Conservation (phyloP, 495 filamentous ascomycete genomes). For the Mycothermus thermophilus region DNA sequence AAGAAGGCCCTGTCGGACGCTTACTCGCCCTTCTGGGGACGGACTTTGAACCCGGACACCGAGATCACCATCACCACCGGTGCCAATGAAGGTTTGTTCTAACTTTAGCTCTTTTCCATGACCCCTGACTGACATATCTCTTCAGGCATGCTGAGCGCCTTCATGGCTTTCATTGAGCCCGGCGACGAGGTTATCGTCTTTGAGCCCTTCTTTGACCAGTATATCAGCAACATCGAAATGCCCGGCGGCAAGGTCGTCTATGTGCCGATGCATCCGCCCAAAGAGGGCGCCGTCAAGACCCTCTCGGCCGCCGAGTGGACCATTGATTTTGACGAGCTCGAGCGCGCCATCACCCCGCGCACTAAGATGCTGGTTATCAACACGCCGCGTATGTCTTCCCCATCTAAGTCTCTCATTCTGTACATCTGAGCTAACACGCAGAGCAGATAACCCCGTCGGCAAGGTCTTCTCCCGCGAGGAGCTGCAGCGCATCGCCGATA, state of each 20-base stretch:
- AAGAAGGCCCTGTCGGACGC: slow-evolving; percentile 84
- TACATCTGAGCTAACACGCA: slow-evolving; percentile 15
- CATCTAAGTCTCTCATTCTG: slow-evolving; percentile 36
- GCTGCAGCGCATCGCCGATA: slow-evolving; percentile 68
- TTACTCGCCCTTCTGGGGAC: slow-evolving; percentile 74
- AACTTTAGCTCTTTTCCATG: background rate
- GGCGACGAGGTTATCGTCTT: slow-evolving; percentile 97
- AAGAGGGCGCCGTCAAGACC: slow-evolving; percentile 62
- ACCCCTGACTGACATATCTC: slow-evolving; percentile 4
- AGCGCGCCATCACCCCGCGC: slow-evolving; percentile 65
- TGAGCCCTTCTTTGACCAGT: slow-evolving; percentile 98
- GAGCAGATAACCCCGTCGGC: slow-evolving; percentile 77
- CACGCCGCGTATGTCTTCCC: slow-evolving; percentile 35
- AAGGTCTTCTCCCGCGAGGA: slow-evolving; percentile 83
- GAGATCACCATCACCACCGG: slow-evolving; percentile 93
- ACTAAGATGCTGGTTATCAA: slow-evolving; percentile 93
- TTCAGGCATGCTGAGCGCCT: slow-evolving; percentile 73
- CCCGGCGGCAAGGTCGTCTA: slow-evolving; percentile 87
- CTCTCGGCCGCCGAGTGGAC: slow-evolving; percentile 79
- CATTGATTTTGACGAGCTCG: slow-evolving; percentile 70
- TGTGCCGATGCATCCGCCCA: slow-evolving; percentile 84
- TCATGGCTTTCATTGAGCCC: slow-evolving; percentile 91
- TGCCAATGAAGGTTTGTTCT: slow-evolving; percentile 67
- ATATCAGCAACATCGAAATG: slow-evolving; percentile 97
- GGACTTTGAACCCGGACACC: slow-evolving; percentile 67